Conservation (phyloP, 2,329 filamentous ascomycete genomes). For the Talaromyces piceae region DNA sequence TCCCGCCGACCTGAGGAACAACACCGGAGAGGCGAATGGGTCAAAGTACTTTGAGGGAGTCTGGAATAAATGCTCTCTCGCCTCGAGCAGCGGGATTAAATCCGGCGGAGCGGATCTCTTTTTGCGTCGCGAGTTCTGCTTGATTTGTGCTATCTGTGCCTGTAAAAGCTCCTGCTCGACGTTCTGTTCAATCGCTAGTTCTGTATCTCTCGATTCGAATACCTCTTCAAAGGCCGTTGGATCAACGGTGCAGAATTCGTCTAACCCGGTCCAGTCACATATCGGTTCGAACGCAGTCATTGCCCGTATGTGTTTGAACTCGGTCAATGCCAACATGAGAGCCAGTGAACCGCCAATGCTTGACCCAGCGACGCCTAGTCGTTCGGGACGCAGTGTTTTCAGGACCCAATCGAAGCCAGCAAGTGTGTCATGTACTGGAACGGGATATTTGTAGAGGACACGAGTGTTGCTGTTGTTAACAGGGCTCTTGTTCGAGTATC, state of each 20-base stretch:
- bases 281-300: slow-evolving; percentile 29
- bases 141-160: slow-evolving; percentile 12
- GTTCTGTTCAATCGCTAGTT: neutral
- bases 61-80: slow-evolving; percentile 29
- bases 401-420: slow-evolving; percentile 33
- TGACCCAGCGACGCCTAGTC: slow-evolving; percentile 26
- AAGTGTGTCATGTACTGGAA: slow-evolving; percentile 33
- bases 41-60: slow-evolving; percentile 36
- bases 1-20: slow-evolving; percentile 37
- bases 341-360: slow-evolving; percentile 36
- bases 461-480: neutral
- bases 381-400: slow-evolving; percentile 21
- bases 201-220: slow-evolving; percentile 1
- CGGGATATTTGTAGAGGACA: slow-evolving; percentile 25
- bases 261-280: slow-evolving; percentile 34
- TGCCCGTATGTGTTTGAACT: slow-evolving; percentile 25
- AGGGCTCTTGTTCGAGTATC: slow-evolving; percentile 7
- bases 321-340: slow-evolving; percentile 37
- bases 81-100: slow-evolving; percentile 28
- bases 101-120: slow-evolving; percentile 19
- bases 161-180: slow-evolving; percentile 3
- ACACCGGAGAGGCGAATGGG: slow-evolving; percentile 35
- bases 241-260: slow-evolving; percentile 29
- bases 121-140: slow-evolving; percentile 9
- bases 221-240: slow-evolving; percentile 2